phyloP scores from a whole-genome alignment of 192 early-diverging fungal species.

The Funneliformis mosseae region DNA sequence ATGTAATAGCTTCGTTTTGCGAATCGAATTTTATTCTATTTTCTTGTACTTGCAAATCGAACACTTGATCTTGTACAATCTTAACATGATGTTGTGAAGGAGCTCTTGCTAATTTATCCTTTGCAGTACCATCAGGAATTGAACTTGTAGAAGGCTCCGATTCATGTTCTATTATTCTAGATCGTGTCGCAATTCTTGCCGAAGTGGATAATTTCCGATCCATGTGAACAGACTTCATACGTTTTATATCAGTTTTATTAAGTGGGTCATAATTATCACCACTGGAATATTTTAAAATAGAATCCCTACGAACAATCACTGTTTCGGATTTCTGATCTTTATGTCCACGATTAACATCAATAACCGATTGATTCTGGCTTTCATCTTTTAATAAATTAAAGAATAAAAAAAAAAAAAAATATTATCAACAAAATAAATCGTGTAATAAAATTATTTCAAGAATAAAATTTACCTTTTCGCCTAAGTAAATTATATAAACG shows the following conservation, averaged over 20 bases:
- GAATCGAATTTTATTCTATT: slow-evolving; percentile 19
- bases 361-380: slow-evolving; percentile 8
- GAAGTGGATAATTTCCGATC: slow-evolving; percentile 55
- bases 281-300: slow-evolving; percentile 49
- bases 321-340: slow-evolving; percentile 12
- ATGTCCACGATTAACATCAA: slow-evolving; percentile 15
- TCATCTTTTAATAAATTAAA: neutral
- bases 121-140: neutral
- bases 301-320: slow-evolving; percentile 44
- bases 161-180: slow-evolving; percentile 56
- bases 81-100: slow-evolving; percentile 30
- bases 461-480: slow-evolving; percentile 41
- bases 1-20: slow-evolving; percentile 27
- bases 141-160: slow-evolving; percentile 11
- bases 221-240: slow-evolving; percentile 59
- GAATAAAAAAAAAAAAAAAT: neutral
- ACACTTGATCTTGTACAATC: slow-evolving; percentile 17
- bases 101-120: slow-evolving; percentile 25
- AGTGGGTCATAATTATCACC: slow-evolving; percentile 52
- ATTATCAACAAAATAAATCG: neutral
- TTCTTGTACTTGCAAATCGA: neutral
- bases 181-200: slow-evolving; percentile 51
- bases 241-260: slow-evolving; percentile 58
- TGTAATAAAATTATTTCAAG: neutral
- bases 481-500: slow-evolving; percentile 80